Evolutionary conservation across 192 early-diverging fungal species (phyloP), one percentile per base, ranked within the genome.

Genomic region (Rhizophagus prolifer): DNA sequence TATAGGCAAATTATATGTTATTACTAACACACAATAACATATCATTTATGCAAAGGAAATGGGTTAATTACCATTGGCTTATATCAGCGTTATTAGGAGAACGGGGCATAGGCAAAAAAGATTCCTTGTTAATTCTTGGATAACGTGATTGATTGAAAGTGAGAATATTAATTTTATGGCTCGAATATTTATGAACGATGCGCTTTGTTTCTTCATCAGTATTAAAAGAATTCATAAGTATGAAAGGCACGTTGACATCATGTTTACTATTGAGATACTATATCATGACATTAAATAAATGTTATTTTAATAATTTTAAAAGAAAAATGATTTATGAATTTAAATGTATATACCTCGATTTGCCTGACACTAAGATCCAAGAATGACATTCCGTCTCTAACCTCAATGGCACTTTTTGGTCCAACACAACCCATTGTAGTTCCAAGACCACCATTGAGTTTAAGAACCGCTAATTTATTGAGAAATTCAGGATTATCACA

Each of bases 221-320:
- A 85, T 99, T 99, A 91, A 99, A 98, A n/a, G 98, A 99, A 89
- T 99, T 99, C 98, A 99, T 99, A 64, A 98, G 88, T 72, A 99
- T 97, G 78, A 98, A 91, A 6, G 98, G 98, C 10, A 99, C 97
- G 63, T 92, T 89, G 72, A 97, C 95, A 67, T 92, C 89, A 82
- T 96, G 89, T 30, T 89, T 85, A 68, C 89, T 90, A 89, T 99
- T 99, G 66, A 98, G 85, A 78, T 96, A 95, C 93, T 94, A 77
- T 28, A 30, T 44, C 23, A 23, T 26, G 36, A 50, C 44, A 64
- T 54, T 26, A 47, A 46, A 25, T 73, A 34, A 44, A 46, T 50
- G 21, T 12, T 10, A 44, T 5, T 44, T 12, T 1, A 44, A 5
- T 44, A 44, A 44, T 44, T 44, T 44, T 44, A 10, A 44, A 12